Conservation (phyloP, 768 basidiomycete genomes). For the Podaxis sp. region DNA sequence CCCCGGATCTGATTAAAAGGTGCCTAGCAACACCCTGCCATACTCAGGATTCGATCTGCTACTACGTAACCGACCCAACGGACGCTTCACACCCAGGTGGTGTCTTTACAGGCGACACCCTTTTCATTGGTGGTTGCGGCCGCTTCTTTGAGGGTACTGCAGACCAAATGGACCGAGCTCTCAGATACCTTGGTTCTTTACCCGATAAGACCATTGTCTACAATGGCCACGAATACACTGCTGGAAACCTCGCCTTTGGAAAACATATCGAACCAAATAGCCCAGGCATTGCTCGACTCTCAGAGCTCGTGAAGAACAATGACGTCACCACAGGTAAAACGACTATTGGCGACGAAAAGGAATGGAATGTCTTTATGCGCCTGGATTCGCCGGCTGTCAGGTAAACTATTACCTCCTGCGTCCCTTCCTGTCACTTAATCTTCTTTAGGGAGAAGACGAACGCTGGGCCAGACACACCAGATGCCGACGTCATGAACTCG, state of each 20-base stretch:
- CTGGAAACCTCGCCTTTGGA: constrained; percentile 70
- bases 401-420: constrained; percentile 39
- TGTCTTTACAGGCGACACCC: constrained; percentile 94
- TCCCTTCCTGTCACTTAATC: neutral
- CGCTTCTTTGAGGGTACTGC: constrained; percentile 91
- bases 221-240: constrained; percentile 93
- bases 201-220: constrained; percentile 82
- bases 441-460: constrained; percentile 48
- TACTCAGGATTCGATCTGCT: constrained; percentile 96
- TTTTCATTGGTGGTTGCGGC: constrained; percentile 87
- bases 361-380: constrained; percentile 96
- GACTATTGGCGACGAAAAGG: constrained; percentile 91
- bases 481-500: constrained; percentile 66
- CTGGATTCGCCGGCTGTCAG: constrained; percentile 58
- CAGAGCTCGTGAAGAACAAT: constrained; percentile 56
- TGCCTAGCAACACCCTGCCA: constrained; percentile 91
- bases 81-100: constrained; percentile 58
- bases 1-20: constrained; percentile 32
- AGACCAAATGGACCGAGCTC: constrained; percentile 79
- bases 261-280: constrained; percentile 61
- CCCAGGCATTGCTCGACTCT: constrained; percentile 56
- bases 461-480: constrained; percentile 38
- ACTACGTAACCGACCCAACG: constrained; percentile 59
- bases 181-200: constrained; percentile 64
- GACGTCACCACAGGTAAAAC: constrained; percentile 74